Percentiles rank a stretch among this genome's conserved stretches.
Conservation (phyloP, 2,329 filamentous ascomycete genomes). For the Thermochaetoides dissita region DNA sequence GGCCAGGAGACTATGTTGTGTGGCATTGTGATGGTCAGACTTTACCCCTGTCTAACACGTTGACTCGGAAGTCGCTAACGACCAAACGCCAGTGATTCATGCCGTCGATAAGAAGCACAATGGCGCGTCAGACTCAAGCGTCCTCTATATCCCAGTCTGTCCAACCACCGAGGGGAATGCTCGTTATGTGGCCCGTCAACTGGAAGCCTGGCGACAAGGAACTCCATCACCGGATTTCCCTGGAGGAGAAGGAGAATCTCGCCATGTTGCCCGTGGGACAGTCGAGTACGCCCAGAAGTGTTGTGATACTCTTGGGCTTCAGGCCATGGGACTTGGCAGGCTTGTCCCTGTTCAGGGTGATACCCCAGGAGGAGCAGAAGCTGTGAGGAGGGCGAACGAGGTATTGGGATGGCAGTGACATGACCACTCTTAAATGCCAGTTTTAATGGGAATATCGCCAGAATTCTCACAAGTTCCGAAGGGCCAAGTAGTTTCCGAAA, state of each 20-base stretch:
- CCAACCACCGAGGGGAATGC: conserved; percentile 66
- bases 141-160: conserved; percentile 79
- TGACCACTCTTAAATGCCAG: too few species aligned
- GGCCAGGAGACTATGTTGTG: conserved; percentile 62
- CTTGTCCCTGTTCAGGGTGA: conserved; percentile 19
- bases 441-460: too few species aligned
- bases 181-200: conserved; percentile 55
- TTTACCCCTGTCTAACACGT: background rate
- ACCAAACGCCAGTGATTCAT: conserved; percentile 43
- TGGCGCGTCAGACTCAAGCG: conserved; percentile 62
- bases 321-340: conserved; percentile 32
- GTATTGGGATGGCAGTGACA: conserved; percentile 23
- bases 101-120: conserved; percentile 67
- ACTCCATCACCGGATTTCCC: conserved; percentile 58
- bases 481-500: too few species aligned
- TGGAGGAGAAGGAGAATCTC: conserved; percentile 52
- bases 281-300: conserved; percentile 24
- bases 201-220: conserved; percentile 55
- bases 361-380: conserved; percentile 23
- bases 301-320: conserved; percentile 22
- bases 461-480: too few species aligned
- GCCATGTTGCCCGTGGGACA: conserved; percentile 34
- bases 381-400: conserved; percentile 28
- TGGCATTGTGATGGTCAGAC: conserved; percentile 66
- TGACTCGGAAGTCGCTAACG: background rate